These are phyloP conservation scores for Russula sp. DNA, from an alignment of 768 basidiomycete species.

Conservation along the genomic window DNA sequence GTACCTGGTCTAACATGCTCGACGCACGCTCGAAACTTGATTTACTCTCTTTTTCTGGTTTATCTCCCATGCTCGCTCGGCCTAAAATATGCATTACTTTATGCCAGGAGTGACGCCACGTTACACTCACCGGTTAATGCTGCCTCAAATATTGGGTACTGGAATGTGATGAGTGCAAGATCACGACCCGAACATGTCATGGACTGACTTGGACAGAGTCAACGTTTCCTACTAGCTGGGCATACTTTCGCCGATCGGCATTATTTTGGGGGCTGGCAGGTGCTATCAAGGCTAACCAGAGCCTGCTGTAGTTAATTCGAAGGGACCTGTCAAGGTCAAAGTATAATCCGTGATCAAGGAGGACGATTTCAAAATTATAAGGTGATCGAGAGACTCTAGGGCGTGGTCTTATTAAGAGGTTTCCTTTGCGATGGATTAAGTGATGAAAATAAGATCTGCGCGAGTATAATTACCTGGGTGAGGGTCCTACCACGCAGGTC, in stretches of 20 bases:
- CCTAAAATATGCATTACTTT: conserved; percentile 28
- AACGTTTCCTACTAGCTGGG: conserved; percentile 86
- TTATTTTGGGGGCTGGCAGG: conserved; percentile 57
- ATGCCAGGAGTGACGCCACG: background rate
- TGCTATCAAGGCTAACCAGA: conserved; percentile 87
- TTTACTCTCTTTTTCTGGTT: conserved; percentile 31
- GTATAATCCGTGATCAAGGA: conserved; percentile 91
- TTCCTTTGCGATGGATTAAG: conserved; percentile 42
- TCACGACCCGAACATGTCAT: background rate
- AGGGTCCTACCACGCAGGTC: conserved; percentile 53
- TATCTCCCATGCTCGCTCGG: conserved; percentile 64
- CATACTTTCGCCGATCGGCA: conserved; percentile 75
- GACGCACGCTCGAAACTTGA: conserved; percentile 53
- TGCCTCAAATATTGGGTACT: conserved; percentile 94
- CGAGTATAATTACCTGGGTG: conserved; percentile 54
- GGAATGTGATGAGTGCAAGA: background rate
- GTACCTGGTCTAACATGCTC: conserved; percentile 66
- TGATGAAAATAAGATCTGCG: background rate
- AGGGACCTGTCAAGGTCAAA: conserved; percentile 81
- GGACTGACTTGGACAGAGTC: conserved; percentile 68
- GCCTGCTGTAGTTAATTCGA: conserved; percentile 75
- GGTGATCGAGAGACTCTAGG: conserved; percentile 58
- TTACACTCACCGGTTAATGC: conserved; percentile 66
- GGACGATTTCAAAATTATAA: conserved; percentile 92
- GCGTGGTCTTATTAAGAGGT: conserved; percentile 82